Conservation (phyloP, 257 asterid species). For the Ehretia macrophylla region DNA sequence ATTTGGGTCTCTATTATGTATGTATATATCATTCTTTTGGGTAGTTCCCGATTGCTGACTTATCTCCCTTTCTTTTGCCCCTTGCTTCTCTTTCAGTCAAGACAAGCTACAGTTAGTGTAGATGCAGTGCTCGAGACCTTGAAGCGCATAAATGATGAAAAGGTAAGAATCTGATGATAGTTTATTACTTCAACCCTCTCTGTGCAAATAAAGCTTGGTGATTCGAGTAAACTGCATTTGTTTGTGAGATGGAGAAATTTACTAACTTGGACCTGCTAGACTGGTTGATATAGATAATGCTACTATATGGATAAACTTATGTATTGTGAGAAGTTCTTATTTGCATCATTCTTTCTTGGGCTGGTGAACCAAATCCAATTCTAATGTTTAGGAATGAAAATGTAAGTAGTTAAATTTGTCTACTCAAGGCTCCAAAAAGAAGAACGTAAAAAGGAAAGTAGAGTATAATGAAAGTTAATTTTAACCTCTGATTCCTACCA, state of each 20-base stretch:
- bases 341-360: no score
- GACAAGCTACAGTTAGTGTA: slow-evolving; percentile 80
- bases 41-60: background rate
- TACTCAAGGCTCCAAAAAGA: no score
- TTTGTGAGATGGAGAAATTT: background rate
- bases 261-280: no score
- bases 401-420: no score
- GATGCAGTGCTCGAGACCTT: slow-evolving; percentile 88
- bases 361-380: no score
- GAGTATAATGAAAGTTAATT: no score
- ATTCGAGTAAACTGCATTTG: background rate
- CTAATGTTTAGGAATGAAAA: no score
- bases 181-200: background rate
- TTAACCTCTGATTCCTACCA: no score
- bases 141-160: slow-evolving; percentile 50
- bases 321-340: no score
- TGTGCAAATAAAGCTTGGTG: background rate
- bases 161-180: slow-evolving; percentile 31
- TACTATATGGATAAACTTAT: no score
- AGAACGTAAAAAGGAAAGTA: no score
- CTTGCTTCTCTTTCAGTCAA: slow-evolving; percentile 53
- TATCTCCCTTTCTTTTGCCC: background rate
- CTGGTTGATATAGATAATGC: no score
- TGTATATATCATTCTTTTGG: background rate
- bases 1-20: background rate